Conservation (phyloP, 345 rosid species). For the Euphorbia pulcherrima region DNA sequence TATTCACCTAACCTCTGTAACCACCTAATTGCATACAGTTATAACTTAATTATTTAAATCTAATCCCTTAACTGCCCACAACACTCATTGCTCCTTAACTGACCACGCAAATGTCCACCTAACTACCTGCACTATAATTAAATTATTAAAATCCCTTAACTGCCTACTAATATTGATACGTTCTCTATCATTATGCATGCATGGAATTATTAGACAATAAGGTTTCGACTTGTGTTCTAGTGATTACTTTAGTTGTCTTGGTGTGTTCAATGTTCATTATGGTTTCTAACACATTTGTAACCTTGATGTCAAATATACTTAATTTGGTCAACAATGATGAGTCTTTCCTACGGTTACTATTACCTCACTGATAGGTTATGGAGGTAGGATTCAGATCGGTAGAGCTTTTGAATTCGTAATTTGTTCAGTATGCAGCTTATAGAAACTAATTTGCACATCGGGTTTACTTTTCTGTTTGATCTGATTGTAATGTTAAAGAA, state of each 20-base stretch:
- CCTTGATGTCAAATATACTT: background rate
- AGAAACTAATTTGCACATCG: background rate
- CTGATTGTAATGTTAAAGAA: background rate
- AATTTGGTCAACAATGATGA: too few relatives aligned
- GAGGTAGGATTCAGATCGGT: constrained; percentile 3
- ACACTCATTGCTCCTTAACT: too few relatives aligned
- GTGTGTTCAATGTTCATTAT: background rate
- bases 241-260: background rate
- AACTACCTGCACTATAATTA: too few relatives aligned
- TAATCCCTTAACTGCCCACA: too few relatives aligned
- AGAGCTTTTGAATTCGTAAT: background rate
- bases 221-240: background rate
- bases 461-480: background rate
- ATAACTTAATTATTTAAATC: too few relatives aligned
- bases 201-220: background rate
- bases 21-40: too few relatives aligned
- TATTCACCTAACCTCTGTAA: too few relatives aligned
- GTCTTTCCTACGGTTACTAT: background rate
- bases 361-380: background rate
- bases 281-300: background rate
- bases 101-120: too few relatives aligned
- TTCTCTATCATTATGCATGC: constrained; percentile 2
- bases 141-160: too few relatives aligned
- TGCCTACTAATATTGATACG: too few relatives aligned
- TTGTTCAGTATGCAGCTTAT: background rate